Base-by-base conservation (phyloP, 148 eudicot genomes). In the Vaccinium vitisidaea region DNA sequence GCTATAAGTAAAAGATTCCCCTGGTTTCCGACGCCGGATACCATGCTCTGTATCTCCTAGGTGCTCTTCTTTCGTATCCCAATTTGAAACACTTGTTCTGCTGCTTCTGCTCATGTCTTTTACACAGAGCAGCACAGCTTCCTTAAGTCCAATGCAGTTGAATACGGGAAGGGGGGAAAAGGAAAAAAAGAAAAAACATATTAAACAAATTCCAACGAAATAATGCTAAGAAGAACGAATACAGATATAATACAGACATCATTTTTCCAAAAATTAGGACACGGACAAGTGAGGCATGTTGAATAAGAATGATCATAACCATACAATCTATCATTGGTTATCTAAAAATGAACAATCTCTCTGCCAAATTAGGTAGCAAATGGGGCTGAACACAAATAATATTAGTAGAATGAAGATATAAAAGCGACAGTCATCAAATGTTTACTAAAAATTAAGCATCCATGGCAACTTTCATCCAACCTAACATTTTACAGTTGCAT, bases 51-150 rank as follows among this genome's bases (percentile, higher is more conserved):
- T 84, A 75, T 61, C 67, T 87, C 85, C 91, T 71, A 82, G 65
- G 71, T 83, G 54, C 80, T 85, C 90, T 84, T 87, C 89, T 83
- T 88, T 79, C 3, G 71, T 77, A 85, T 91, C 92, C 96, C 92
- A 92, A 82, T 88, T 85, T 39, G 94, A 91, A 73, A 48, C 77
- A 30, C 92, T 91, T 82, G 87, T 91, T 88, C 91, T 91, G 76
- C 88, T 84, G 85, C 88, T 92, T 81, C 91, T 91, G 84, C 90
- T 90, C 96, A 93, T 91, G 75, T 77, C 15, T 69, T 82, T 73
- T 87, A 80, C 86, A 32, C 78, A 76, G 81, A 52, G 52, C 43
- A 80, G 78, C 85, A 83, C 83, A 21, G 58, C 78, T 86, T 73
- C 67, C 86, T 58, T 15, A 78, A 53, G 39, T 78, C 39, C 55